Evolutionary conservation across 192 early-diverging fungal species (phyloP), one percentile per base, ranked within the genome.

Genomic region (Coemansia reversa): DNA sequence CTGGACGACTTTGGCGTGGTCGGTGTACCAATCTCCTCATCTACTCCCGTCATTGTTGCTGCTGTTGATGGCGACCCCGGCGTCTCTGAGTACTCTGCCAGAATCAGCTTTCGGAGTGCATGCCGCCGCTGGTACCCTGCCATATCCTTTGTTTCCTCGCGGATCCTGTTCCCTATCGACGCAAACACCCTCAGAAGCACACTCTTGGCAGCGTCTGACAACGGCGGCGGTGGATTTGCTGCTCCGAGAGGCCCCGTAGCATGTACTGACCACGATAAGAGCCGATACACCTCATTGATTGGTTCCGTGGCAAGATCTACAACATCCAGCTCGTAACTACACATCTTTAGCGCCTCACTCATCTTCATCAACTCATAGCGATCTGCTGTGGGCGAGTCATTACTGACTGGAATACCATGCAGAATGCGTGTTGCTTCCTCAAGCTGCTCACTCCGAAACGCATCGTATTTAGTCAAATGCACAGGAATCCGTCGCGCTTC

Each of bases 261-360:
- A 59, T 73, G 66, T 42, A 79, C 76, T 0, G 70, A 27, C 76
- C 76, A 79, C n/a, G 70, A 54, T 24, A 79, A 51, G 49, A 79
- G 29, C 28, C 59, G 53, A 22, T 79, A 79, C 8, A 72, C 55
- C 58, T 79, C 66, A 20, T 62, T 53, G 12, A 79, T 32, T 11
- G 63, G 53, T 53, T 45, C 59, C 3, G 62, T 58, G 0, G 29
- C 58, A n/a, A 30, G 32, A 22, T 69, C 58, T 2, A 47, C 62
- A 4, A 65, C 67, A 12, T 59, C 73, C 42, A 73, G 53, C 52
- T 79, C 66, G 27, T 72, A 79, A 7, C 76, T 70, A n/a, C 76
- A 79, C 66, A 79, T 65, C 63, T 73, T 79, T 32, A 79, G 60
- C 58, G 70, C 70, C n/a, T 79, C 76, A 24, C 66, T 62, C 76